Evolutionary conservation across 2,329 filamentous ascomycete genomes (phyloP).

Genomic region (Myrmaecium sp.): DNA sequence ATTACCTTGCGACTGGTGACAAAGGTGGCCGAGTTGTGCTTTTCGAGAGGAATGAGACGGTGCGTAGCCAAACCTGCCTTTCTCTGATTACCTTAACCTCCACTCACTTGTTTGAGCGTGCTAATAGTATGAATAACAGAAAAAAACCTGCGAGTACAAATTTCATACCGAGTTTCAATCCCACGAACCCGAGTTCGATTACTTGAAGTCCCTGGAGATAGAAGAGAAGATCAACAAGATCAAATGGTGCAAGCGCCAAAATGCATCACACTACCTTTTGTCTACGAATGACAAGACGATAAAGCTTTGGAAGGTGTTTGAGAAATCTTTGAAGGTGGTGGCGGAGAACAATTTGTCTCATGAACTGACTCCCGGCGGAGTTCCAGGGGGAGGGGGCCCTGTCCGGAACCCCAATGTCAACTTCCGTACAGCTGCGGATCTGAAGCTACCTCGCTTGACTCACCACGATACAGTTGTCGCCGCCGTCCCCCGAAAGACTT

Average conservation of each 20-base stretch:
- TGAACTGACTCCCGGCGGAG: conserved; percentile 65
- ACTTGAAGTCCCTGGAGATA: conserved; percentile 96
- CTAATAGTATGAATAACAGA: conserved; percentile 39
- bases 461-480: conserved; percentile 98
- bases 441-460: conserved; percentile 90
- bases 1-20: conserved; percentile 80
- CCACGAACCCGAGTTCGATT: conserved; percentile 98
- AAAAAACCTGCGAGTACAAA: conserved; percentile 99
- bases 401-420: conserved; percentile 55
- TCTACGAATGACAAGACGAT: conserved; percentile 99
- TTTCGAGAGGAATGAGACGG: conserved; percentile 90
- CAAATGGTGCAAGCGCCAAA: conserved; percentile 97
- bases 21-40: conserved; percentile 74
- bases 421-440: conserved; percentile 64
- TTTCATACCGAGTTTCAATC: conserved; percentile 99
- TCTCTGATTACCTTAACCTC: conserved; percentile 1
- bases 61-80: conserved; percentile 28
- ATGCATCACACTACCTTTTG: conserved; percentile 92
- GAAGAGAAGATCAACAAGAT: conserved; percentile 99
- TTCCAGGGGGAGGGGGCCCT: conserved; percentile 60
- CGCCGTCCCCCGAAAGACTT: conserved; percentile 86
- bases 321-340: conserved; percentile 97
- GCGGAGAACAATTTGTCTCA: conserved; percentile 97
- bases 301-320: conserved; percentile 99
- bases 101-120: too few relatives aligned